Evolutionary conservation across 2,329 filamentous ascomycete species (phyloP).

Genomic region (Thelonectria rubi): DNA sequence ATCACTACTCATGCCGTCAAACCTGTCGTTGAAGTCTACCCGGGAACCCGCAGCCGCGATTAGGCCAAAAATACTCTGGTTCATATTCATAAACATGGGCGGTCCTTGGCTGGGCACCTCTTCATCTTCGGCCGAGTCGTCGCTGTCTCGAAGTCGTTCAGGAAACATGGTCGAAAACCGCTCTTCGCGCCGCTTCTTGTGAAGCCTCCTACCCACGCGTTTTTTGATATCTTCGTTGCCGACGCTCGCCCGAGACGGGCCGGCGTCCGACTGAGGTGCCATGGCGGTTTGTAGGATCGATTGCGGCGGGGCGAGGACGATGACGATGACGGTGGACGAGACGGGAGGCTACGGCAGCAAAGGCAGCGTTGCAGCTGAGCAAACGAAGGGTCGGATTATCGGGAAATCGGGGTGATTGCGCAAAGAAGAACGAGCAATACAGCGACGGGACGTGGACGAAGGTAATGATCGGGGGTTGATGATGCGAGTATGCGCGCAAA

Average conservation of each 20-base stretch:
- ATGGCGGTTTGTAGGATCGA: constrained; percentile 28
- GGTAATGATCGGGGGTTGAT: constrained; percentile 6
- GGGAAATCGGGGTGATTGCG: constrained; percentile 4
- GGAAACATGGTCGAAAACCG: constrained; percentile 55
- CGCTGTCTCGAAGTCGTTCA: constrained; percentile 61
- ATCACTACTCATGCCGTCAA: constrained; percentile 82
- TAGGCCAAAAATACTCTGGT: constrained; percentile 93
- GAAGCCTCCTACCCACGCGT: constrained; percentile 55
- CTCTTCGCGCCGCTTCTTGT: constrained; percentile 54
- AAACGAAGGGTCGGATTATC: constrained; percentile 7
- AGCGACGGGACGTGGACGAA: neutral
- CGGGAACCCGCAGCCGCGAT: constrained; percentile 88
- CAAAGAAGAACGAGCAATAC: neutral
- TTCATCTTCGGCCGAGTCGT: constrained; percentile 60
- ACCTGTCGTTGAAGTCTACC: constrained; percentile 82
- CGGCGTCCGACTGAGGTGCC: constrained; percentile 33
- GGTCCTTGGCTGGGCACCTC: constrained; percentile 54
- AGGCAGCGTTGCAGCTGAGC: constrained; percentile 4
- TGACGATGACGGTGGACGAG: constrained; percentile 10
- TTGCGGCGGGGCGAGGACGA: constrained; percentile 23
- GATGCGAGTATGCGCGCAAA: constrained; percentile 32
- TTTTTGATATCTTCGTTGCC: constrained; percentile 50
- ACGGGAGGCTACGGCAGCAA: neutral
- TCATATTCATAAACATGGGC: constrained; percentile 76
- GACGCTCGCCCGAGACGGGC: constrained; percentile 34